A percentile compares a stretch with the other conserved stretches of the same genome.
These are phyloP conservation scores for Cutaneotrichosporon spelunceum DNA, from an alignment of 1,284 basidiomycete species.

Conservation along the genomic window DNA sequence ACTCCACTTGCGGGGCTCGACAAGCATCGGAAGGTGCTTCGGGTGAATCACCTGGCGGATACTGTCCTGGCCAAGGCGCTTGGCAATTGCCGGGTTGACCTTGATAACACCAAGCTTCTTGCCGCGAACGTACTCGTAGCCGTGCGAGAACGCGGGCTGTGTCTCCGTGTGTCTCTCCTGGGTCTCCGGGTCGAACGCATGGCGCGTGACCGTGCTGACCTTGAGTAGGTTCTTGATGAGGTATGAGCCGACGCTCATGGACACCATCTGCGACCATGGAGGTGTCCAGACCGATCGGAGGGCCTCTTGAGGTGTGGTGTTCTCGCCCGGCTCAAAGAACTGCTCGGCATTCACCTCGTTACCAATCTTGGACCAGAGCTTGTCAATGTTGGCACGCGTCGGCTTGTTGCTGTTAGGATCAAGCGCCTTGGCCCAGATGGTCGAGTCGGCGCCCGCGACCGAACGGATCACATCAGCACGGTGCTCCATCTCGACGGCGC, in stretches of 20 bases:
- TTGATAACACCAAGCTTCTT: conserved; percentile 87
- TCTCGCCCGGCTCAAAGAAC: conserved; percentile 19
- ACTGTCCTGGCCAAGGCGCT: conserved; percentile 73
- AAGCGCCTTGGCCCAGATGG: conserved; percentile 36
- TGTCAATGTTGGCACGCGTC: conserved; percentile 25
- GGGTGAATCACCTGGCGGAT: conserved; percentile 79
- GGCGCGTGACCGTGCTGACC: conserved; percentile 70
- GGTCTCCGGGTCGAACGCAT: conserved; percentile 53
- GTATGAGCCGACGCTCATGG: conserved; percentile 77
- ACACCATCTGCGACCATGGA: conserved; percentile 73
- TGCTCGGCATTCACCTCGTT: conserved; percentile 53
- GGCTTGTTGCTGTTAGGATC: conserved; percentile 41
- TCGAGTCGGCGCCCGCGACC: conserved; percentile 48
- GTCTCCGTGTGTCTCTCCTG: conserved; percentile 58
- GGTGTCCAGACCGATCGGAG: conserved; percentile 66
- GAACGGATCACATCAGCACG: conserved; percentile 74
- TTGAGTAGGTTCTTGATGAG: conserved; percentile 81
- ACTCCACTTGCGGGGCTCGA: conserved; percentile 85
- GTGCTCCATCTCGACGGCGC: conserved; percentile 82
- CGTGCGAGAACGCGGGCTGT: conserved; percentile 88
- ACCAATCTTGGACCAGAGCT: conserved; percentile 47
- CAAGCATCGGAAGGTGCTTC: conserved; percentile 92
- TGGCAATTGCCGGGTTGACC: conserved; percentile 75
- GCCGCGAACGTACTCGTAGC: conserved; percentile 90
- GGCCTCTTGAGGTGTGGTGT: conserved; percentile 61